A percentile compares a stretch with the other conserved stretches of the same genome.
Conservation (phyloP, 1,284 basidiomycete genomes). For the Ceratobasidium sp. region DNA sequence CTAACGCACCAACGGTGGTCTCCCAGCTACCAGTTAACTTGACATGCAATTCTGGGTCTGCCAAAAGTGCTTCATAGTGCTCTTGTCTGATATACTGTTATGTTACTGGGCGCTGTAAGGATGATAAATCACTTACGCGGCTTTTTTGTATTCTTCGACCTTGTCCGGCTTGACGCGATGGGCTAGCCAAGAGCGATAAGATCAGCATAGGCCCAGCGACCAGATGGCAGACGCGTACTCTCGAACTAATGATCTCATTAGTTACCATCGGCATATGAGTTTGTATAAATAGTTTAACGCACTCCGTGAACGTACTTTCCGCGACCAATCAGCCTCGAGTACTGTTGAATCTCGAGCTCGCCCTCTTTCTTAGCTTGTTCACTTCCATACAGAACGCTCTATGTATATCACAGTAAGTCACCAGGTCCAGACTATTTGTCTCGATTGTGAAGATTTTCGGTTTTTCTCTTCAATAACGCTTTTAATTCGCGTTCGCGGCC, state of each 20-base stretch:
- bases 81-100: constrained; percentile 66
- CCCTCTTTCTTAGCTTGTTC: constrained; percentile 86
- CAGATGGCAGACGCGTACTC: constrained; percentile 64
- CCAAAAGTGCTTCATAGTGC: constrained; percentile 83
- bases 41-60: constrained; percentile 78
- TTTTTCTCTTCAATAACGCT: too few relatives aligned
- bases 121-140: constrained; percentile 72
- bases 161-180: constrained; percentile 87
- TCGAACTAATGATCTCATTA: constrained; percentile 79
- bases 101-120: background rate
- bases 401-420: background rate
- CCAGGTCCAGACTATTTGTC: too few relatives aligned
- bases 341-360: constrained; percentile 79
- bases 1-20: constrained; percentile 85
- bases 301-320: constrained; percentile 75
- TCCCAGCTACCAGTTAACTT: constrained; percentile 95
- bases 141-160: constrained; percentile 83
- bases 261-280: background rate
- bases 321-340: constrained; percentile 85
- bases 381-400: constrained; percentile 76
- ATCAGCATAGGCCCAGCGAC: constrained; percentile 6
- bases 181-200: constrained; percentile 60
- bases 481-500: background rate
- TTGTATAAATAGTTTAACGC: background rate
- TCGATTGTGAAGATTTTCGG: too few relatives aligned